phyloP scores from a whole-genome alignment of 169 alveolate genomes.

The Prorocentrum cordatum region DNA sequence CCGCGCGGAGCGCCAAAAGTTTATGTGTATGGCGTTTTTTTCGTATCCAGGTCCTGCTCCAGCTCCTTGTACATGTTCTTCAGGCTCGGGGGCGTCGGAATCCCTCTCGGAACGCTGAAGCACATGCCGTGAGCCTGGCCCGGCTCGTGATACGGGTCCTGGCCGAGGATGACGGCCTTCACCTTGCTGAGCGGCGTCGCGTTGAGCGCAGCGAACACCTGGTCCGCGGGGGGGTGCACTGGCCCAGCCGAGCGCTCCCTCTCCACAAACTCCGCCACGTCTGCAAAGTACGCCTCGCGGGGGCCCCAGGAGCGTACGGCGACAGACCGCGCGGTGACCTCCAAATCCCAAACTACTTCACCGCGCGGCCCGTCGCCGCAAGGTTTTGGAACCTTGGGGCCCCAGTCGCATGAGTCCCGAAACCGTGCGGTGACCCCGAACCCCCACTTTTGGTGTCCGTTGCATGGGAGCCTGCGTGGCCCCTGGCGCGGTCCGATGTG shows the following conservation, averaged over 20 bases:
- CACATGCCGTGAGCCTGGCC: slow-evolving; percentile 86
- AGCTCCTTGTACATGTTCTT: slow-evolving; percentile 92
- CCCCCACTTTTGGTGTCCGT: too few species aligned
- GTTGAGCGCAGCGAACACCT: neutral
- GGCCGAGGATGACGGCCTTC: slow-evolving; percentile 96
- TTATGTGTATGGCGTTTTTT: neutral
- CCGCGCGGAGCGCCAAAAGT: neutral
- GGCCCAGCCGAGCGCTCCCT: neutral
- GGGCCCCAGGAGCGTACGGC: too few species aligned
- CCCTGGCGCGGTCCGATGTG: too few species aligned
- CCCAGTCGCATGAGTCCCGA: too few species aligned
- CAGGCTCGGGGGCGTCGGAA: slow-evolving; percentile 94
- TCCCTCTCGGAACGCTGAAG: slow-evolving; percentile 92
- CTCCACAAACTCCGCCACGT: too few species aligned
- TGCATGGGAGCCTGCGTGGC: too few species aligned
- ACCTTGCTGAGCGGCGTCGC: slow-evolving; percentile 76
- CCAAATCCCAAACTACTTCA: too few species aligned
- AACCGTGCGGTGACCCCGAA: too few species aligned
- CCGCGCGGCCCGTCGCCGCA: too few species aligned
- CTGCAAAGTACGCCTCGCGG: too few species aligned
- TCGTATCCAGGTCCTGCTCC: neutral
- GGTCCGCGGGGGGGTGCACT: neutral
- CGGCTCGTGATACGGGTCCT: slow-evolving; percentile 72
- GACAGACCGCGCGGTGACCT: too few species aligned
- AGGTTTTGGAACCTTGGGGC: too few species aligned